These are phyloP conservation scores for Nemania sp. DNA, from an alignment of 2,329 filamentous ascomycete species.

Conservation along the genomic window DNA sequence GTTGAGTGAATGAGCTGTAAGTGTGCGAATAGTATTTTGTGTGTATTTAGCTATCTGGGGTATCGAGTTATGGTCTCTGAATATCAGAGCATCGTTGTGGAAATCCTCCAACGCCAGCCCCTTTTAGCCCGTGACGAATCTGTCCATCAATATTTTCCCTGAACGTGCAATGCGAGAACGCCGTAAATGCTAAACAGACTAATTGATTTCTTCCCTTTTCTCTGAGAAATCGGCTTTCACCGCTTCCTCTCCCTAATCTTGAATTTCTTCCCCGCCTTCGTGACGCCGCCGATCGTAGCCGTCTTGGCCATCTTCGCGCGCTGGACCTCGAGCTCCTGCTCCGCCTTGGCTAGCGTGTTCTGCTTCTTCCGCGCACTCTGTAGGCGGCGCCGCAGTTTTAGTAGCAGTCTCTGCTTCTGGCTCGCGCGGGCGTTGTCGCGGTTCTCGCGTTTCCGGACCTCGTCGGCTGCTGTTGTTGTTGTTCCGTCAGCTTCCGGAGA, in stretches of 20 bases:
- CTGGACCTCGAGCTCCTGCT: conserved; percentile 61
- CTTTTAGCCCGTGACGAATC: conserved; percentile 14
- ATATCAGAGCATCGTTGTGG: conserved; percentile 1
- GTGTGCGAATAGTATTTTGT: background rate
- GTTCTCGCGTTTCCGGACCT: conserved; percentile 40
- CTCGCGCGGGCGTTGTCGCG: conserved; percentile 43
- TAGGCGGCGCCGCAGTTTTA: conserved; percentile 53
- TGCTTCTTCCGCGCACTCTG: conserved; percentile 57
- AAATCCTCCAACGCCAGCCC: conserved; percentile 19
- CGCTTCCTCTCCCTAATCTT: conserved; percentile 66
- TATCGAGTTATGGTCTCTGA: conserved; percentile 6
- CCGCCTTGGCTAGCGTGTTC: conserved; percentile 56
- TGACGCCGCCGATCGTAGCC: conserved; percentile 60
- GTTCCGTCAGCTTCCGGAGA: conserved; percentile 38
- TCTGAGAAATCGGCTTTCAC: conserved; percentile 38
- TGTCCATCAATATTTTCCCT: conserved; percentile 16
- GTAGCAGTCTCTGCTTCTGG: conserved; percentile 46
- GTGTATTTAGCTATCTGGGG: background rate
- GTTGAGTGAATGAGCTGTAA: conserved; percentile 5
- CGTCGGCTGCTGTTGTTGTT: conserved; percentile 1
- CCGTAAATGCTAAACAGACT: conserved; percentile 11
- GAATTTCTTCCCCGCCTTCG: conserved; percentile 63
- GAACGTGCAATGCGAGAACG: conserved; percentile 15
- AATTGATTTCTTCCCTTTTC: background rate
- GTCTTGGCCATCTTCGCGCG: conserved; percentile 68